Conservation (phyloP, 1,284 basidiomycete species). For the Sanghuangporus baumii region DNA sequence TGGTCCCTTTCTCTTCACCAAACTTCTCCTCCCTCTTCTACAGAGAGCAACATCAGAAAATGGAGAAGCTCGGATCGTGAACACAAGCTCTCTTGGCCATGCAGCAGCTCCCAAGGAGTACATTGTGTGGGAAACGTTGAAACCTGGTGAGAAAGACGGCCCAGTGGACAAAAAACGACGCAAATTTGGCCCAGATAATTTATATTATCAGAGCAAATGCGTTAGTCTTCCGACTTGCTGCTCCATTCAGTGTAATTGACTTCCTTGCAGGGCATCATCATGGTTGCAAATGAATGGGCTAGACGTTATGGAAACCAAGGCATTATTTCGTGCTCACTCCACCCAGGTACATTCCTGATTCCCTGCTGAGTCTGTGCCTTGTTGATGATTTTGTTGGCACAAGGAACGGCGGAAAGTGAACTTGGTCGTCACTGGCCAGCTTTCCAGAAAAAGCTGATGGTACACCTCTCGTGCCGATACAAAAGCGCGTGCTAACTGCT, state of each 20-base stretch:
- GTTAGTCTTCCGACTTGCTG: conserved; percentile 20
- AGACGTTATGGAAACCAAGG: conserved; percentile 25
- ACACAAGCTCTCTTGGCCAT: conserved; percentile 26
- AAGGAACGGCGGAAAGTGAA: conserved; percentile 13
- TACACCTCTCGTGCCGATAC: conserved; percentile 1
- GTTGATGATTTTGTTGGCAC: conserved; percentile 9
- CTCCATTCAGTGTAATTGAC: neutral
- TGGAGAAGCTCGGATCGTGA: conserved; percentile 34
- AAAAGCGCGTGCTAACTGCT: neutral
- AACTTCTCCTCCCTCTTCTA: conserved; percentile 35
- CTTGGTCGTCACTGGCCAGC: conserved; percentile 13
- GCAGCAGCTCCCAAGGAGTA: conserved; percentile 13
- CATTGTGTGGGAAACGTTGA: conserved; percentile 15
- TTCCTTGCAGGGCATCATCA: conserved; percentile 34
- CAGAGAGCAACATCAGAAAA: conserved; percentile 22
- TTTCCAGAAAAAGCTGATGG: conserved; percentile 13
- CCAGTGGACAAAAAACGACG: conserved; percentile 16
- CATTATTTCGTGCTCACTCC: conserved; percentile 25
- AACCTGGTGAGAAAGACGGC: conserved; percentile 2
- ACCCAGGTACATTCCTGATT: conserved; percentile 25
- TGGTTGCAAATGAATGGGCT: conserved; percentile 27
- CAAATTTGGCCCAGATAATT: conserved; percentile 21
- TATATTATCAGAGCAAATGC: conserved; percentile 36
- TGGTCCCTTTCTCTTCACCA: conserved; percentile 35
- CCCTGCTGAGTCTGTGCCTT: conserved; percentile 3